Conservation (phyloP, 441 rosid genomes). For the Arabidopsis hybrid region DNA sequence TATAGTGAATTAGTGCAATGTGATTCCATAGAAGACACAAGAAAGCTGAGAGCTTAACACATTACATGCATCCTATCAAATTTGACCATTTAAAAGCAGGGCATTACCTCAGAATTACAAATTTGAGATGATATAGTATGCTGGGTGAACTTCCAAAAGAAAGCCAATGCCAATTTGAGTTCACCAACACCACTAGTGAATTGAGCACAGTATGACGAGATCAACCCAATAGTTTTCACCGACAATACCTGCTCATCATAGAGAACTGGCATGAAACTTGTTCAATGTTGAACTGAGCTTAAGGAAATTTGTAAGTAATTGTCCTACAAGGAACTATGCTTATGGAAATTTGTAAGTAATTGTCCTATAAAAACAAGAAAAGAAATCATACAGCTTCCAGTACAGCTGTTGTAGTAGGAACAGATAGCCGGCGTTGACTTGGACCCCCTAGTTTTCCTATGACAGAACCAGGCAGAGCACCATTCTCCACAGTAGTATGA, state of each 20-base stretch:
- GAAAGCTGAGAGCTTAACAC: slow-evolving; percentile 23
- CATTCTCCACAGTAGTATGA: slow-evolving; percentile 48
- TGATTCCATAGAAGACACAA: slow-evolving; percentile 30
- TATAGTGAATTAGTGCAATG: slow-evolving; percentile 33
- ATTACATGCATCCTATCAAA: slow-evolving; percentile 27
- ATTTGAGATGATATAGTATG: slow-evolving; percentile 60
- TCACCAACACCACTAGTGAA: slow-evolving; percentile 48
- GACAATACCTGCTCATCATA: slow-evolving; percentile 62
- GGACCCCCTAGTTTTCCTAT: slow-evolving; percentile 97
- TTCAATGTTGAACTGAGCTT: slow-evolving; percentile 20
- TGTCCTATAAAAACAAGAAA: slow-evolving; percentile 13
- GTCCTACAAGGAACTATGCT: slow-evolving; percentile 16
- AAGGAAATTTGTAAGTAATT: neutral
- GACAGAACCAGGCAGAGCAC: slow-evolving; percentile 72
- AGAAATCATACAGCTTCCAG: slow-evolving; percentile 78
- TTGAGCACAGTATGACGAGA: slow-evolving; percentile 65
- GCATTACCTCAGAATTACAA: slow-evolving; percentile 72
- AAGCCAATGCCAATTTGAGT: slow-evolving; percentile 57
- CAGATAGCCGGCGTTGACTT: slow-evolving; percentile 91
- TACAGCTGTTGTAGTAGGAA: slow-evolving; percentile 69
- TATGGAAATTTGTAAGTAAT: neutral
- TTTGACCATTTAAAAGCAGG: slow-evolving; percentile 24
- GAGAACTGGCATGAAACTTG: slow-evolving; percentile 23
- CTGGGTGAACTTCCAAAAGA: slow-evolving; percentile 75
- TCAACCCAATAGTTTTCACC: slow-evolving; percentile 67